These are phyloP conservation scores for Sugiyamaella mastotermitis DNA, from an alignment of 805 yeast species.

Conservation along the genomic window DNA sequence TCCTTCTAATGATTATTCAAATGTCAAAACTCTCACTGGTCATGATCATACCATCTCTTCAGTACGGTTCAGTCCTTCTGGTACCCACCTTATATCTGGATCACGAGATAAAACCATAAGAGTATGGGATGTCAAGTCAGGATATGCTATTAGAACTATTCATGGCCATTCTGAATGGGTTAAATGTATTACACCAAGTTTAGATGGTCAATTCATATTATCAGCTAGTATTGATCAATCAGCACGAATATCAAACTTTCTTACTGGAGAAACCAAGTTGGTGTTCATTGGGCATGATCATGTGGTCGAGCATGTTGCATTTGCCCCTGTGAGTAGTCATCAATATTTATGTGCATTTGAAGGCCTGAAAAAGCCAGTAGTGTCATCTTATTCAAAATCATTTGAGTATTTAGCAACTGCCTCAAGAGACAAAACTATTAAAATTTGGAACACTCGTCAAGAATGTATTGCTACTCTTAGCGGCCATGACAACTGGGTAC, in stretches of 20 bases:
- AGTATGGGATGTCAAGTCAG: conserved; percentile 64
- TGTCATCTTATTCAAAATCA: conserved; percentile 17
- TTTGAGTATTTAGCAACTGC: conserved; percentile 66
- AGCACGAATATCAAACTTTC: conserved; percentile 58
- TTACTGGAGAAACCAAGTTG: conserved; percentile 61
- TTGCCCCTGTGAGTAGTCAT: conserved; percentile 53
- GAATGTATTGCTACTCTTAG: conserved; percentile 47
- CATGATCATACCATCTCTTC: conserved; percentile 83
- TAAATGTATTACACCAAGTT: conserved; percentile 37
- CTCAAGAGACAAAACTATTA: conserved; percentile 69
- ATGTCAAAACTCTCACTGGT: conserved; percentile 63
- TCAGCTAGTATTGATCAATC: conserved; percentile 79
- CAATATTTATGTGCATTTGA: conserved; percentile 42
- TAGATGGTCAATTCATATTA: conserved; percentile 50
- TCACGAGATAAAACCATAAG: conserved; percentile 89
- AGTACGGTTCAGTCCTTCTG: conserved; percentile 46
- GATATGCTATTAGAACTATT: conserved; percentile 60
- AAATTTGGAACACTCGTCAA: conserved; percentile 71
- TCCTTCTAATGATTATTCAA: conserved; percentile 40
- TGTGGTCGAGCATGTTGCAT: conserved; percentile 68
- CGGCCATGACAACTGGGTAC: conserved; percentile 88
- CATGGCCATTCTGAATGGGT: conserved; percentile 90
- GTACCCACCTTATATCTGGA: conserved; percentile 53
- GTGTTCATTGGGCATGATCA: conserved; percentile 73
- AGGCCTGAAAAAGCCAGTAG: conserved; percentile 30